These are phyloP conservation scores for Fragaria vesca DNA, from an alignment of 306 rosid species.

Conservation along the genomic window DNA sequence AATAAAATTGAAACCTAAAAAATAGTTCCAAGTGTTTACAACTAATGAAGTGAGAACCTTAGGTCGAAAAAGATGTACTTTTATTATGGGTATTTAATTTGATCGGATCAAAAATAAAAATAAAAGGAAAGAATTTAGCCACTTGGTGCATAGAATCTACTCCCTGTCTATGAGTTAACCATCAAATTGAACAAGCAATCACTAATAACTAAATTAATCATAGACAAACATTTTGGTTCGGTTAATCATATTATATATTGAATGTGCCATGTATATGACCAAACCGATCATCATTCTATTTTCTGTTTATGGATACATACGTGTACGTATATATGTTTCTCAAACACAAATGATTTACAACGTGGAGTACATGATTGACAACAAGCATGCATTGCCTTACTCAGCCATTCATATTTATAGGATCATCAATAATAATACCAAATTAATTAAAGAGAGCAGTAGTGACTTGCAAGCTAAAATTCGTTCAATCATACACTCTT, in stretches of 20 bases:
- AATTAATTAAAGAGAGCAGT: neutral
- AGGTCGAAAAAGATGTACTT: too few species aligned
- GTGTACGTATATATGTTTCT: constrained; percentile 1
- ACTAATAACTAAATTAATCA: neutral
- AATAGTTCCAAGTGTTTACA: too few species aligned
- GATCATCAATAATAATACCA: neutral
- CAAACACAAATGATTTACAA: neutral
- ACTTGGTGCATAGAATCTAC: too few species aligned
- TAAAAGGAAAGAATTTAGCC: too few species aligned
- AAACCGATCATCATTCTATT: neutral
- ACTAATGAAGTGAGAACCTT: too few species aligned
- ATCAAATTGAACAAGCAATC: neutral
- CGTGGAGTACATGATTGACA: neutral
- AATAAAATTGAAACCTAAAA: too few species aligned
- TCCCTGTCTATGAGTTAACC: too few species aligned
- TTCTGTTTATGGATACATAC: neutral
- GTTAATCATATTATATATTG: neutral
- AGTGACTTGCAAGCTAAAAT: constrained; percentile 6
- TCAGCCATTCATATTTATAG: neutral
- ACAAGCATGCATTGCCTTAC: neutral
- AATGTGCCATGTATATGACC: neutral
- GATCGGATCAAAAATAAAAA: too few species aligned
- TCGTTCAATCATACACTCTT: neutral
- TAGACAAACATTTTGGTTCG: neutral
- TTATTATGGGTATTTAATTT: too few species aligned